Conservation (phyloP, 495 filamentous ascomycete genomes). For the Oleoguttula mirabilis region DNA sequence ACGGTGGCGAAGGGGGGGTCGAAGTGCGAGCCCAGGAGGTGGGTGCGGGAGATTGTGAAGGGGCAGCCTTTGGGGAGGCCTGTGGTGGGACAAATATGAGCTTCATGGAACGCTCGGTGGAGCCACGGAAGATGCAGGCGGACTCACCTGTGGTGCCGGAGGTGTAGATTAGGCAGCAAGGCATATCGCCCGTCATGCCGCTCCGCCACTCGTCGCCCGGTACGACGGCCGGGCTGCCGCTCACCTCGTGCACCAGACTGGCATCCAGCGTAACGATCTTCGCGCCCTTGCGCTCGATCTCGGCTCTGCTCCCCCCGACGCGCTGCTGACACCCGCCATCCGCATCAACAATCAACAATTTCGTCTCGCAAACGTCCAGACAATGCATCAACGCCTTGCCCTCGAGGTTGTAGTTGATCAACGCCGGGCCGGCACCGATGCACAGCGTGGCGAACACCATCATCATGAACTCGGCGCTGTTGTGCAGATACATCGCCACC, state of each 20-base stretch:
- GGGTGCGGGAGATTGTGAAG: conserved; percentile 8
- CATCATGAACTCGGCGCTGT: neutral
- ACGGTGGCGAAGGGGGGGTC: conserved; percentile 3
- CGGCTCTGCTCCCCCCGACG: neutral
- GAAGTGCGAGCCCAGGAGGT: conserved; percentile 7
- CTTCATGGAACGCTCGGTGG: neutral
- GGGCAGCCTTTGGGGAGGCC: conserved; percentile 37
- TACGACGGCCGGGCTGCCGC: neutral
- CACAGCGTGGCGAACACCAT: neutral
- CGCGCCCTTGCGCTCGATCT: neutral
- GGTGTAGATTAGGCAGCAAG: neutral
- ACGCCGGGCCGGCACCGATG: neutral
- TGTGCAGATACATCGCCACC: neutral
- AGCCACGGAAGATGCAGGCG: neutral
- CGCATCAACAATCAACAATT: conserved; percentile 1
- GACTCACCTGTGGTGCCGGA: neutral
- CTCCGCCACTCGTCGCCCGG: neutral
- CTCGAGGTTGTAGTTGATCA: neutral
- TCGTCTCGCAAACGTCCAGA: conserved; percentile 1
- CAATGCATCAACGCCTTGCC: neutral
- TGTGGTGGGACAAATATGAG: conserved; percentile 42
- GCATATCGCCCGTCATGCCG: neutral
- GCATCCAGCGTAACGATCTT: neutral
- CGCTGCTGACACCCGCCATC: neutral
- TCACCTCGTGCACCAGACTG: neutral